Conservation (phyloP, 1,139 yeast genomes). For the Nakaseomyces bracarensis region DNA sequence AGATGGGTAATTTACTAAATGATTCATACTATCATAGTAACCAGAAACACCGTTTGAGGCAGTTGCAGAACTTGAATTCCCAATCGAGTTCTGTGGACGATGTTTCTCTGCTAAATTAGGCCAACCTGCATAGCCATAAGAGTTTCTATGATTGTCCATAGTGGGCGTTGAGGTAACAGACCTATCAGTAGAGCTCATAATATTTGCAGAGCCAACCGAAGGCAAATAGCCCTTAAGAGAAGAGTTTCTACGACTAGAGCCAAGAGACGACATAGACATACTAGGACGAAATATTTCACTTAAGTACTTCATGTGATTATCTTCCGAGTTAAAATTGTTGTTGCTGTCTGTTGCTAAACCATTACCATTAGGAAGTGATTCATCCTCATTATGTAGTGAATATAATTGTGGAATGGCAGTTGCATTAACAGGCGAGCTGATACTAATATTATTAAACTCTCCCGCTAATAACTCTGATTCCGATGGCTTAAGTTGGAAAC, state of each 20-base stretch:
- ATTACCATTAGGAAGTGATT: neutral
- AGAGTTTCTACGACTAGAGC: constrained; percentile 2
- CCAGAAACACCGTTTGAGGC: neutral
- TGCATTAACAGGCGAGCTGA: constrained; percentile 1
- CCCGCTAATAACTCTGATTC: constrained; percentile 10
- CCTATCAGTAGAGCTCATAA: neutral
- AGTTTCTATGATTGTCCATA: neutral
- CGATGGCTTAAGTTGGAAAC: constrained; percentile 8
- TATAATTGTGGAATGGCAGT: neutral
- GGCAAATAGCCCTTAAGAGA: constrained; percentile 4
- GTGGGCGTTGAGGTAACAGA: neutral
- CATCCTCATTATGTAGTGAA: neutral
- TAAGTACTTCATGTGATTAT: constrained; percentile 2
- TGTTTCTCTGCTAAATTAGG: neutral
- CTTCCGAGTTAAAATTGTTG: neutral
- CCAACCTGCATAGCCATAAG: constrained; percentile 1
- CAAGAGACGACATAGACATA: constrained; percentile 1
- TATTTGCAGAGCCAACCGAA: neutral
- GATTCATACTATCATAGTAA: neutral
- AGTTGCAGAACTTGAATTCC: neutral
- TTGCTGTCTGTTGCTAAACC: neutral
- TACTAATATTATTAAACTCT: neutral
- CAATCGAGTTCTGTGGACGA: neutral
- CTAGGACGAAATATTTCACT: constrained; percentile 5
- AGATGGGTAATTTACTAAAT: neutral